Evolutionary conservation across 1,284 basidiomycete species (phyloP).

Genomic region (Cryptococcus sp.): DNA sequence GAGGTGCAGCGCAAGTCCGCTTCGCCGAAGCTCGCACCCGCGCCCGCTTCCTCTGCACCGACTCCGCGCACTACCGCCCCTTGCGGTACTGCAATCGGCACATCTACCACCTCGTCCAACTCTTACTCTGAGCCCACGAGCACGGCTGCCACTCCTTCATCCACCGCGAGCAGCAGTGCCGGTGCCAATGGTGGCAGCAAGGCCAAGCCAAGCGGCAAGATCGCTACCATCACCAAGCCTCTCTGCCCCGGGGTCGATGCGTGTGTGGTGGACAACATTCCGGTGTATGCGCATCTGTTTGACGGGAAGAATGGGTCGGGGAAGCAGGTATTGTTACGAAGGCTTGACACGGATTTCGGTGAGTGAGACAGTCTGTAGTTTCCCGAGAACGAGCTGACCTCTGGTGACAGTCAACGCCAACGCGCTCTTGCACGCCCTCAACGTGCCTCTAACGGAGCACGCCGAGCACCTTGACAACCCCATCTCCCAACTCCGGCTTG

Average conservation of each 20-base stretch:
- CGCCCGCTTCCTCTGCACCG: constrained; percentile 7
- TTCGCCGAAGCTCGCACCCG: neutral
- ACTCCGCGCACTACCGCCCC: neutral
- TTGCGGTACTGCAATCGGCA: neutral
- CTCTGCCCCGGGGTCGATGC: constrained; percentile 41
- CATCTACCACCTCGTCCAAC: constrained; percentile 5
- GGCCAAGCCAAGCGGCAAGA: constrained; percentile 11
- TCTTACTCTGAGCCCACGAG: neutral
- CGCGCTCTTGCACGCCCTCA: constrained; percentile 36
- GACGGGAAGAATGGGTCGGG: constrained; percentile 20
- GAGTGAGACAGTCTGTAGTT: constrained; percentile 9
- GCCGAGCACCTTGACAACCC: constrained; percentile 30
- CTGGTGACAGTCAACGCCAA: constrained; percentile 39
- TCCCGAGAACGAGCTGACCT: neutral
- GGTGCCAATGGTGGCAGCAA: constrained; percentile 3
- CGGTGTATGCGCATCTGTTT: constrained; percentile 39
- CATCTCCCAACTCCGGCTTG: constrained; percentile 18
- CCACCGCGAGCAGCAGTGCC: constrained; percentile 1
- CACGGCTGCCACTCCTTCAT: constrained; percentile 1
- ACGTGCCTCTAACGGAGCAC: constrained; percentile 25
- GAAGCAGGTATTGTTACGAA: constrained; percentile 31
- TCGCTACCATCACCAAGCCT: constrained; percentile 28
- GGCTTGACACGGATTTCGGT: constrained; percentile 46
- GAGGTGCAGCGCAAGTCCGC: neutral
- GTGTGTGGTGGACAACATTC: constrained; percentile 45